phyloP scores from a whole-genome alignment of 2,329 filamentous ascomycete genomes.

The Scytalidium sp. region DNA sequence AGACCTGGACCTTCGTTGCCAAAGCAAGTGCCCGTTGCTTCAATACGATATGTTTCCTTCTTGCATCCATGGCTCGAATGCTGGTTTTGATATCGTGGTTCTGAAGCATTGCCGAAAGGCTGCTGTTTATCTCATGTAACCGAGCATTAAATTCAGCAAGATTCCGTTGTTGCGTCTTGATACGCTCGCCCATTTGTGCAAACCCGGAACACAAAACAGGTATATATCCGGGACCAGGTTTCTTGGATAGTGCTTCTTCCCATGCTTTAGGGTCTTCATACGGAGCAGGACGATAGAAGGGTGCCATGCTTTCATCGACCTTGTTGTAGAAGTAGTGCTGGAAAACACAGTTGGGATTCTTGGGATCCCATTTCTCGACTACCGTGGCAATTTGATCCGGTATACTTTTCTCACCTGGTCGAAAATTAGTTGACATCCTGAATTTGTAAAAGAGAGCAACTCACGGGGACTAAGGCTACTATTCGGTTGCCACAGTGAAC shows the following conservation, averaged over 20 bases:
- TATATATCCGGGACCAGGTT: conserved; percentile 73
- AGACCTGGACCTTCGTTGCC: conserved; percentile 75
- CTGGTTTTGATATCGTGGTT: conserved; percentile 75
- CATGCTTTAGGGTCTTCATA: conserved; percentile 75
- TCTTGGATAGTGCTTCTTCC: conserved; percentile 79
- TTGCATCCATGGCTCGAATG: conserved; percentile 69
- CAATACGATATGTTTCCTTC: conserved; percentile 68
- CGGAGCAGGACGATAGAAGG: conserved; percentile 69
- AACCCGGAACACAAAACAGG: conserved; percentile 76
- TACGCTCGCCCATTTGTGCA: conserved; percentile 65
- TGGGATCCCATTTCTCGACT: conserved; percentile 71
- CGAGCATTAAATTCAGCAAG: conserved; percentile 68
- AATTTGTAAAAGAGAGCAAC: conserved; percentile 1
- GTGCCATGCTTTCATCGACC: conserved; percentile 70
- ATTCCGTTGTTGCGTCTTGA: conserved; percentile 68
- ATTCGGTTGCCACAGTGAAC: conserved; percentile 25
- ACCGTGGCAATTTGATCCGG: conserved; percentile 71
- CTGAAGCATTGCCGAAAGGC: conserved; percentile 68
- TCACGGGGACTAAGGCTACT: conserved; percentile 24
- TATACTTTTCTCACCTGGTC: conserved; percentile 65
- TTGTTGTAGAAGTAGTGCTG: conserved; percentile 88
- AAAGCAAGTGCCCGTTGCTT: conserved; percentile 71
- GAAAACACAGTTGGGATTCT: conserved; percentile 67
- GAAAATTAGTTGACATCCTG: conserved; percentile 12
- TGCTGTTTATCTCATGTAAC: conserved; percentile 77